Evolutionary conservation across 371 early-diverging fungal species (phyloP), one percentile per base, ranked within the genome.

Genomic region (Gilbertella persicaria): DNA sequence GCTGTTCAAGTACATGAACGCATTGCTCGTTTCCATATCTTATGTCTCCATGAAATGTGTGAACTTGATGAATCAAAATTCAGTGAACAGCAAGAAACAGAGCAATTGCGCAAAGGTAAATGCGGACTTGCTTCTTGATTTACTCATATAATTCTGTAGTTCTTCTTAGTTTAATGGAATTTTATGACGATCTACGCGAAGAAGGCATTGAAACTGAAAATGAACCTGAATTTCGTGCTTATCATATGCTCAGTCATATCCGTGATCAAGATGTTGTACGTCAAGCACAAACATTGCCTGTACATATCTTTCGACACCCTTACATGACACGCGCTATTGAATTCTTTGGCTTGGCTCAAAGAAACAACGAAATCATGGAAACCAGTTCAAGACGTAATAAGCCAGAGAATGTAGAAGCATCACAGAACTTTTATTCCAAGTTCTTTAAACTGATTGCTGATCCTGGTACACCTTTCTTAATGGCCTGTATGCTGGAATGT

Each of bases 191-290:
- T 61, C 64, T 84, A 45, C 67, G 80, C 10, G 67, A 71, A 16
- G 75, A 78, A 14, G 82, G 79, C 7, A 61, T 80, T 4, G 53
- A 53, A 4, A 82, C 82, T 30, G 78, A 82, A 0, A 93, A 94
- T 45, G 95, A 96, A 70, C 79, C 93, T 4, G 95, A 96, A 66
- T 94, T 96, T 60, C 80, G 88, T 23, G 93, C 93, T 0, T 94
- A 94, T 69, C 81, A 90, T 52, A 73, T 96, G 9, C 71, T 92
- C 7, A 71, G 85, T 5, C 89, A 92, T 48, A 57, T 89, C 35
- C 81, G 78, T 51, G 87, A 90, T 55, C 74, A 81, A 19, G 92
- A 91, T 45, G 71, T 87, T 46, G 67, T 76, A 17, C 83, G 86
- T 1, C 80, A 79, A 37, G 78, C 81, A 1, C 85, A 87, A 46